phyloP scores from a whole-genome alignment of 2,329 filamentous ascomycete species.

The Periconia sp. region DNA sequence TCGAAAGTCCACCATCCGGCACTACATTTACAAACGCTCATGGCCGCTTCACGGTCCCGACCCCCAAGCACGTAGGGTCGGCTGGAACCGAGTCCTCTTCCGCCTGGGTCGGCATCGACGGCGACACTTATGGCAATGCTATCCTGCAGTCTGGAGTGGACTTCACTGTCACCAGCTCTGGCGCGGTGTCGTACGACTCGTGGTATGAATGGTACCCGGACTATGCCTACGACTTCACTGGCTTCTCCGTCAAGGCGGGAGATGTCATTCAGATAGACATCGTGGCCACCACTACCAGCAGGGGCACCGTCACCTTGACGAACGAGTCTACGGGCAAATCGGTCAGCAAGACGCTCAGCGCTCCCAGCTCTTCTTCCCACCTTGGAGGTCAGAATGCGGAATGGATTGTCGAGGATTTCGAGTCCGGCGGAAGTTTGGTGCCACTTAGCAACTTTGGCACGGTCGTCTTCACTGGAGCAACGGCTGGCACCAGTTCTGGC shows the following conservation, averaged over 20 bases:
- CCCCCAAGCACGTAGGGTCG: conserved; percentile 45
- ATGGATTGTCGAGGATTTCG: conserved; percentile 64
- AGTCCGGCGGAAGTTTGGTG: conserved; percentile 43
- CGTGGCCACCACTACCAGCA: conserved; percentile 44
- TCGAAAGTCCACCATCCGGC: conserved; percentile 32
- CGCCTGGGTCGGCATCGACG: conserved; percentile 65
- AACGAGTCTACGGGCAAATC: conserved; percentile 56
- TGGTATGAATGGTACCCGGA: conserved; percentile 67
- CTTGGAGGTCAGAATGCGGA: conserved; percentile 53
- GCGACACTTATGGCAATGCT: conserved; percentile 56
- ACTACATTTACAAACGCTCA: conserved; percentile 56
- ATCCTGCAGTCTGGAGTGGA: conserved; percentile 63
- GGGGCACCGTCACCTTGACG: conserved; percentile 52
- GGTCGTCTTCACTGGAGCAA: conserved; percentile 48
- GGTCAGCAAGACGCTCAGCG: conserved; percentile 52
- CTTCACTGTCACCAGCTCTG: conserved; percentile 46
- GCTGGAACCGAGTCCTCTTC: conserved; percentile 48
- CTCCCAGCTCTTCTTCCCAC: conserved; percentile 6
- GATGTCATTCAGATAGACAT: conserved; percentile 48
- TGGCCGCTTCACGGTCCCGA: conserved; percentile 57
- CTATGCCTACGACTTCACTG: conserved; percentile 56
- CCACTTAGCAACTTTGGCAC: conserved; percentile 52
- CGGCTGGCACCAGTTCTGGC: conserved; percentile 29
- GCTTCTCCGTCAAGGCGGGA: conserved; percentile 49
- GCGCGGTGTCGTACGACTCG: conserved; percentile 52